Conservation (phyloP, 306 rosid species). For the Trifolium dubium region DNA sequence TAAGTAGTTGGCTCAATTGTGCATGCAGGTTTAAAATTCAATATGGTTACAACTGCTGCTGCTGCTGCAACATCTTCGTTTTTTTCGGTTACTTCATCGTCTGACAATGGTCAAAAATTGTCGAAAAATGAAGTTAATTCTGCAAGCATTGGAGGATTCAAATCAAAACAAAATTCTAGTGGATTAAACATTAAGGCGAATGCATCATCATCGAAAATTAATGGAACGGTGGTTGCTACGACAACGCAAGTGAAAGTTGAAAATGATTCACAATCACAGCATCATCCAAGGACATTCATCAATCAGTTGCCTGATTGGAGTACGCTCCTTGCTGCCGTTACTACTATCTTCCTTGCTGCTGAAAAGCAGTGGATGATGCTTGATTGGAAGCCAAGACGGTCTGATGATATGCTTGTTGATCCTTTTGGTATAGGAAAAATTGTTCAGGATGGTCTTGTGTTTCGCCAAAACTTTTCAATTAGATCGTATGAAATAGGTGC, state of each 20-base stretch:
- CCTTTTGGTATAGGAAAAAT: conserved; percentile 89
- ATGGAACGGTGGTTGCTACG: conserved; percentile 55
- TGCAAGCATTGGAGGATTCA: conserved; percentile 56
- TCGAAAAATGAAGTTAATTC: conserved; percentile 47
- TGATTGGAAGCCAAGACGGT: conserved; percentile 94
- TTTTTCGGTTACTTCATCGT: conserved; percentile 59
- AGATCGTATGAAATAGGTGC: conserved; percentile 98
- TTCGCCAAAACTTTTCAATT: conserved; percentile 85
- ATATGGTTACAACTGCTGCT: conserved; percentile 75
- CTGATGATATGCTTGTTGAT: conserved; percentile 81
- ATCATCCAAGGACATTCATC: conserved; percentile 78
- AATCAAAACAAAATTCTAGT: conserved; percentile 53
- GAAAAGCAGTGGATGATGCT: conserved; percentile 99
- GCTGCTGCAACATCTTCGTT: conserved; percentile 63
- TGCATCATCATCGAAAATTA: conserved; percentile 75
- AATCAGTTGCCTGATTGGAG: conserved; percentile 98
- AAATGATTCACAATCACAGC: conserved; percentile 51
- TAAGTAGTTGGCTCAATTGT: conserved; percentile 22
- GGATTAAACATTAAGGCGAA: conserved; percentile 78
- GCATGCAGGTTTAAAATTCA: conserved; percentile 45
- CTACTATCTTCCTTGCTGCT: conserved; percentile 88
- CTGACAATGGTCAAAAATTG: conserved; percentile 47
- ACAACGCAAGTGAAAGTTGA: conserved; percentile 49
- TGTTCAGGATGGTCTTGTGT: conserved; percentile 90
- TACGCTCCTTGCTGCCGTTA: conserved; percentile 97